Base-by-base conservation (phyloP, 345 rosid genomes). In the Brassica rapa region DNA sequence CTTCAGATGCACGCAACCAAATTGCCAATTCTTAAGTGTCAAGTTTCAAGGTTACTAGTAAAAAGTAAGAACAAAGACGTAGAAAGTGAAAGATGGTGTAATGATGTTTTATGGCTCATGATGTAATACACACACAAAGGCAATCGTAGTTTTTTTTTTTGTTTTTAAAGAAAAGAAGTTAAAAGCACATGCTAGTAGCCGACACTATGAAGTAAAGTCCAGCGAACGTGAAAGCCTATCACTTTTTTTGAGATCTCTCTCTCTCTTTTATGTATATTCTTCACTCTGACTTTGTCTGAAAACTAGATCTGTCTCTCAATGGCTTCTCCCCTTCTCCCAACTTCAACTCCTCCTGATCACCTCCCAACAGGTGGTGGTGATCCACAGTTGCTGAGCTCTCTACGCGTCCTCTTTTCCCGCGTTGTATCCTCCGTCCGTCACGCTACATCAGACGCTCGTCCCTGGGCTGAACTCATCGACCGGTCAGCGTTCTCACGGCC, bases 381-480 rank as follows among this genome's bases (percentile, higher is more conserved):
- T 63, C 66, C 82, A 55, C 75, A 25, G 39, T 27, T 80, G 19
- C 66, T 80, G 0, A 74, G 5, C 67, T 56, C 75, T 68, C 72
- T 83, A 21, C 74, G 76, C 16, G 15, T 75, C 68, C 74, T 82
- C 3, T 43, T 73, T 15, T 62, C 82, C 23, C 86, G 84, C 24
- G 64, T 82, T 32, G 9, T 77, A 23, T 33, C 51, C 23, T 55
- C 86, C 0, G 15, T 4, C 6, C 83, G 83, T 53, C 86, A 62
- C 5, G 81, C 86, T 24, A 75, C 81, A 1, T 71, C 82, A 2
- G 75, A 71, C 24, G 80, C 86, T 19, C 74, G 86, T 4, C 89
- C 89, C 7, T 86, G 87, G 89, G 25, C 74, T 1, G 89, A 86
- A 46, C 85, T 86, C 35, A 33, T 85, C 37, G 85, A 86, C 68